These are phyloP conservation scores for Fusarium equiseti DNA, from an alignment of 2,329 filamentous ascomycete species.

Conservation along the genomic window DNA sequence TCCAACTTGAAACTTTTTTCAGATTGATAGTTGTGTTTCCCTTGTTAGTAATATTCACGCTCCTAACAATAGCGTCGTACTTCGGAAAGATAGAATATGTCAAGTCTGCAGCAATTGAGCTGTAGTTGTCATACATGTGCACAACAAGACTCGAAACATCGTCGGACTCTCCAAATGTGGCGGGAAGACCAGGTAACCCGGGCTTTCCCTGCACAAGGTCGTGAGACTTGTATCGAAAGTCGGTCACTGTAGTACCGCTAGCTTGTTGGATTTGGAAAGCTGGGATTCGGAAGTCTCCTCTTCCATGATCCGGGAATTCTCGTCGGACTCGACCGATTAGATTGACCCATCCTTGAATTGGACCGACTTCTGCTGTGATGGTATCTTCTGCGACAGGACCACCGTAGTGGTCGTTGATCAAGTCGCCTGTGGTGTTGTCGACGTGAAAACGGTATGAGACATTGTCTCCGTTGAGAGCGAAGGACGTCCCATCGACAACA, in stretches of 20 bases:
- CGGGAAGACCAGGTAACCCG: conserved; percentile 65
- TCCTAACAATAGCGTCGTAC: conserved; percentile 71
- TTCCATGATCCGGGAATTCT: conserved; percentile 73
- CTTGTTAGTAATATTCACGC: conserved; percentile 71
- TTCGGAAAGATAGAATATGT: conserved; percentile 74
- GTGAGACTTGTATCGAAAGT: conserved; percentile 69
- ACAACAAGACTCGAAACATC: conserved; percentile 72
- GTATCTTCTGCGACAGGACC: conserved; percentile 65
- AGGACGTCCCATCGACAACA: conserved; percentile 65
- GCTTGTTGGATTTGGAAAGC: conserved; percentile 71
- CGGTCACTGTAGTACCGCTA: conserved; percentile 69
- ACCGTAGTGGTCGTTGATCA: conserved; percentile 72
- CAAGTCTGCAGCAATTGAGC: conserved; percentile 67
- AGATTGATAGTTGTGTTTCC: conserved; percentile 65
- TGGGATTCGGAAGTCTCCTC: conserved; percentile 73
- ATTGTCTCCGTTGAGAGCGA: conserved; percentile 66
- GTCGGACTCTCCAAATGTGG: conserved; percentile 66
- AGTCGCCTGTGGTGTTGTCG: conserved; percentile 66
- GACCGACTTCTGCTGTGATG: conserved; percentile 52
- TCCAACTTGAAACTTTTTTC: conserved; percentile 70
- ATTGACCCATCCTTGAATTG: conserved; percentile 61
- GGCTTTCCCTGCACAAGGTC: conserved; percentile 68
- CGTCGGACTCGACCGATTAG: conserved; percentile 65
- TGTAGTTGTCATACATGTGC: conserved; percentile 69
- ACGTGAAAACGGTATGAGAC: conserved; percentile 75